A percentile compares a stretch with the other conserved stretches of the same genome.
These are phyloP conservation scores for Graphilbum sp. DNA, from an alignment of 2,329 filamentous ascomycete species.

Conservation along the genomic window DNA sequence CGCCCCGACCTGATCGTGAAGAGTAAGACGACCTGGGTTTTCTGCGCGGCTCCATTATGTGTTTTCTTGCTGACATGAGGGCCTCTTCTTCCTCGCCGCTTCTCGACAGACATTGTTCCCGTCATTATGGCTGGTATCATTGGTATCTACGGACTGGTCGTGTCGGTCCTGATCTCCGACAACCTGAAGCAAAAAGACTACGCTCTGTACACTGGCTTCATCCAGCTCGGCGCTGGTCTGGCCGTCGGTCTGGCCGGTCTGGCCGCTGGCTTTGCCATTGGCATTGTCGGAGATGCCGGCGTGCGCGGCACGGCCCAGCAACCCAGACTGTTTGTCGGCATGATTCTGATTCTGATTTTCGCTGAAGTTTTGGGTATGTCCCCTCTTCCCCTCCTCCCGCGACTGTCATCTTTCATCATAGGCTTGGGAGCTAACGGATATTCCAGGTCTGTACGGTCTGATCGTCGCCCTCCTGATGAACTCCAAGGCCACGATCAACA, in stretches of 20 bases:
- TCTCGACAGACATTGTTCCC: slow-evolving; percentile 85
- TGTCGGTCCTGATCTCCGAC: slow-evolving; percentile 75
- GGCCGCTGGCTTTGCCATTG: slow-evolving; percentile 73
- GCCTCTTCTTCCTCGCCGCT: no score
- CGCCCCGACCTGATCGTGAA: slow-evolving; percentile 97
- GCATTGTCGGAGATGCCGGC: slow-evolving; percentile 79
- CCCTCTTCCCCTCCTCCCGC: slow-evolving; percentile 8
- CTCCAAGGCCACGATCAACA: slow-evolving; percentile 63
- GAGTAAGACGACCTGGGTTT: slow-evolving; percentile 43
- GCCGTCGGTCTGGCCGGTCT: slow-evolving; percentile 69
- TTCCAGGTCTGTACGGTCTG: slow-evolving; percentile 84
- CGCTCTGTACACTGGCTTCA: slow-evolving; percentile 66
- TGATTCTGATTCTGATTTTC: slow-evolving; percentile 99
- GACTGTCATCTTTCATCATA: neutral
- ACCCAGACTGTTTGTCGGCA: slow-evolving; percentile 80
- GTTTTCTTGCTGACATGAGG: no score
- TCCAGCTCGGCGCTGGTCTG: slow-evolving; percentile 72
- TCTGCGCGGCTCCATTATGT: no score
- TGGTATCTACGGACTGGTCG: slow-evolving; percentile 91
- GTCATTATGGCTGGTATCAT: slow-evolving; percentile 99
- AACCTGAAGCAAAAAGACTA: slow-evolving; percentile 52
- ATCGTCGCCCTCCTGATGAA: slow-evolving; percentile 99
- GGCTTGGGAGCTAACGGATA: no score
- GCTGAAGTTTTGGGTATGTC: slow-evolving; percentile 91
- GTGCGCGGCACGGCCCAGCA: slow-evolving; percentile 75